Conservation (phyloP, 2,329 filamentous ascomycete genomes). For the Monosporascus sp. region DNA sequence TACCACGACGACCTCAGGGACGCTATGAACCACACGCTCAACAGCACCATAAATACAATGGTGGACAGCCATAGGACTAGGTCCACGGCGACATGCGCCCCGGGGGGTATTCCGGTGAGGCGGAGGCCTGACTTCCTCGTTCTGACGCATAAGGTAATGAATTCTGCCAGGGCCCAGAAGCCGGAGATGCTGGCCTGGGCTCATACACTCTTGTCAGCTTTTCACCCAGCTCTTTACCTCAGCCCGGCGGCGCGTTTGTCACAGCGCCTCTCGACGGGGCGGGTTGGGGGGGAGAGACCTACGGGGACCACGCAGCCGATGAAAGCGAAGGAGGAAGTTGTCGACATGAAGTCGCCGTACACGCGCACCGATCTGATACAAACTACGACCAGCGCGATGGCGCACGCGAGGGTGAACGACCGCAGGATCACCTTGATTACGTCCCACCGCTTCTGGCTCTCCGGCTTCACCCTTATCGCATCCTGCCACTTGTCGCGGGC, state of each 20-base stretch:
- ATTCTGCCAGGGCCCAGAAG: neutral
- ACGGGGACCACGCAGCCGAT: neutral
- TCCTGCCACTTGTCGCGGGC: neutral
- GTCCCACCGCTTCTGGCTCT: neutral
- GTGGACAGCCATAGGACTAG: neutral
- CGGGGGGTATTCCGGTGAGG: neutral
- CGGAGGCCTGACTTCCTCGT: neutral
- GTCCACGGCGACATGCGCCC: neutral
- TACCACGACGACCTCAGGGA: neutral
- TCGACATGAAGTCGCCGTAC: accelerated
- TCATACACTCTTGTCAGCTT: neutral
- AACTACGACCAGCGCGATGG: neutral
- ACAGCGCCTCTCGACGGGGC: neutral
- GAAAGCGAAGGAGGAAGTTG: accelerated
- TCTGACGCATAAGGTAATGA: neutral
- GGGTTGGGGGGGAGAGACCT: neutral
- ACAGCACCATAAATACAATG: neutral
- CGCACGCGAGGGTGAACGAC: neutral
- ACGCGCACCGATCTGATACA: no score
- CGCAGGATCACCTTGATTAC: neutral
- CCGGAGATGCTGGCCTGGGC: neutral
- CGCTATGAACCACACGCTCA: neutral
- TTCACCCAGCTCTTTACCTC: neutral
- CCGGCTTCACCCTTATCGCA: neutral
- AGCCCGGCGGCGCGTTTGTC: neutral